Evolutionary conservation across 345 rosid species (phyloP).

Genomic region (Melastoma malabathricum): DNA sequence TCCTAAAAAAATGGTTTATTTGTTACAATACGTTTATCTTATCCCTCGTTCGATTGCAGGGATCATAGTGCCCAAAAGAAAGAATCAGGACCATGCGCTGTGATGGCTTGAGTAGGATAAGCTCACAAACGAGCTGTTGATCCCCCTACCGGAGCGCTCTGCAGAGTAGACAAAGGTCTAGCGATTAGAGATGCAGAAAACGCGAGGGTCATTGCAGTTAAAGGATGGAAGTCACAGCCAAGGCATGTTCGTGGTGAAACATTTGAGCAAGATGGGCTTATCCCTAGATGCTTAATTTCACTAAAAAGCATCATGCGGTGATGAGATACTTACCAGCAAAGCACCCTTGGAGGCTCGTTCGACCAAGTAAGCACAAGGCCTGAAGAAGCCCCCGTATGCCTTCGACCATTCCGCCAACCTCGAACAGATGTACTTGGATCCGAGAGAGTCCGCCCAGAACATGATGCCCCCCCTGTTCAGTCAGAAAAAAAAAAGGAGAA

Average conservation of each 20-base stretch:
- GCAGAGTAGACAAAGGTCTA: slow-evolving; percentile 12
- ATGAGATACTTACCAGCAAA: slow-evolving; percentile 35
- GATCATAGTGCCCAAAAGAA: too few species aligned
- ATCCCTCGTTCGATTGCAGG: too few species aligned
- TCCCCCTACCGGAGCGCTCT: slow-evolving; percentile 42
- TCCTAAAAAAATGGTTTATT: too few species aligned
- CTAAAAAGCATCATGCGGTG: background rate
- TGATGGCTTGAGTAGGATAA: background rate
- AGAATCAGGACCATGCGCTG: too few species aligned
- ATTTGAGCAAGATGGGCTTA: too few species aligned
- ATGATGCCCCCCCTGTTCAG: slow-evolving; percentile 50
- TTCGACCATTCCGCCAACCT: slow-evolving; percentile 77
- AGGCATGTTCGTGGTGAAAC: too few species aligned
- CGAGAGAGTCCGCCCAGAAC: slow-evolving; percentile 90
- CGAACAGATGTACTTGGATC: slow-evolving; percentile 56
- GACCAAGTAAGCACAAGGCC: slow-evolving; percentile 80
- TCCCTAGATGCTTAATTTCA: too few species aligned
- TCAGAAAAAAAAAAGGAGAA: background rate
- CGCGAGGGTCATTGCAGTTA: too few species aligned
- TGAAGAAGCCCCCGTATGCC: slow-evolving; percentile 71
- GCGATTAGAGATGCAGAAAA: background rate
- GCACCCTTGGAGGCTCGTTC: slow-evolving; percentile 65
- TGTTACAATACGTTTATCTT: too few species aligned
- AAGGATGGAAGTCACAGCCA: too few species aligned
- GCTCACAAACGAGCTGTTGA: slow-evolving; percentile 20